Evolutionary conservation across 2,329 filamentous ascomycete species (phyloP), one percentile per base, ranked within the genome.

Genomic region (Penicillium polonicum): DNA sequence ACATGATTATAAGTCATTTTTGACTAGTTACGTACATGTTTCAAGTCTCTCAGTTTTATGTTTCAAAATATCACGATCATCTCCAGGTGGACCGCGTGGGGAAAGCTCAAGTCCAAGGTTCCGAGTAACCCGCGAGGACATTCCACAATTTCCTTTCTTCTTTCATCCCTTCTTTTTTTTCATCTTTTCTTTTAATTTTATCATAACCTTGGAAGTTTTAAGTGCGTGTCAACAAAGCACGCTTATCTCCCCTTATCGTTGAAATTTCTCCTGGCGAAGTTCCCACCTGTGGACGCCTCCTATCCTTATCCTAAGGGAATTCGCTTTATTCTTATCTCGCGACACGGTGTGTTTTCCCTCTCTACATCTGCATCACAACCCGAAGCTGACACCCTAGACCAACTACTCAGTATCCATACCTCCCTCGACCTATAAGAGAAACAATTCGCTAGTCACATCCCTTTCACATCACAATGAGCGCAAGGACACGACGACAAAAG

Each of bases 401-500:
- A 43, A 27, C 31, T 33, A 15, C 36, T 15, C 21, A 9, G 19
- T 48, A 48, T 48, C 45, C 27, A 35, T 46, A 44, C 50, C 8
- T 54, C 35, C 33, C 43, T 23, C 23, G 13, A 54, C n/a, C n/a
- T 55, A 50, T 23, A 43, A 41, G 27, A 45, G 12, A 41, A 52
- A 27, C 23, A 36, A 4, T 31, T 35, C 42, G 21, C 12, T 5
- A 38, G 25, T 12, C 21, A 45, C 25, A 53, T 52, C 54, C 27
- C 17, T 38, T 43, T 38, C 44, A 56, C 48, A 36, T 43, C 62
- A 67, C 57, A 54, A 76, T 76, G 74, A 73, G 69, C 58, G 69
- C 72, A 42, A 65, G 72, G 60, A 76, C 75, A 55, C 72, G 74
- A 64, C 72, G 69, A 63, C 74, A 76, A 65, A 76, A 75, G 60